A percentile compares a stretch with the other conserved stretches of the same genome.
phyloP scores from a whole-genome alignment of 2,329 filamentous ascomycete genomes.

The Aphanocladium album region DNA sequence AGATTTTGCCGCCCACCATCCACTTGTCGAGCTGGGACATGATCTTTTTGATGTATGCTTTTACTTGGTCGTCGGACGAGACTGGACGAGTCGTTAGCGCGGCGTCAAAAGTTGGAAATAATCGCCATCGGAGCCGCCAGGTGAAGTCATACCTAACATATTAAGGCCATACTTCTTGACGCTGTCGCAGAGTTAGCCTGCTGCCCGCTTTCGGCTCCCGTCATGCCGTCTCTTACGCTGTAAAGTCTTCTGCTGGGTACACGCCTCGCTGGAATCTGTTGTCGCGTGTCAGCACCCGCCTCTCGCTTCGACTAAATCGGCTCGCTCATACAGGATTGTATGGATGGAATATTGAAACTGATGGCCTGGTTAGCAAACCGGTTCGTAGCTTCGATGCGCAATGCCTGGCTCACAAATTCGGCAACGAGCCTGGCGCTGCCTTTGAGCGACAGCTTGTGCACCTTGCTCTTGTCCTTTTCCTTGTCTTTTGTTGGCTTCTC shows the following conservation, averaged over 20 bases:
- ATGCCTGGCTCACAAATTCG: constrained; percentile 70
- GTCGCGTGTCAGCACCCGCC: neutral
- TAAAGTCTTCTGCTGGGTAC: constrained; percentile 95
- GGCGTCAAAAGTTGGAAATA: too few species aligned
- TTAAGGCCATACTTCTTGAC: constrained; percentile 99
- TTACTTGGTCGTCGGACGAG: constrained; percentile 94
- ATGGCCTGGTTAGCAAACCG: neutral
- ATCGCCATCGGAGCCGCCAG: too few species aligned
- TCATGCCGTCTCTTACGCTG: constrained; percentile 55
- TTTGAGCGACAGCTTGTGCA: constrained; percentile 90
- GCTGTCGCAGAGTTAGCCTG: constrained; percentile 17
- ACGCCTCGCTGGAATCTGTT: constrained; percentile 75
- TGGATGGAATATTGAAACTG: constrained; percentile 98
- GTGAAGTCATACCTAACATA: constrained; percentile 74
- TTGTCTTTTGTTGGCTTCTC: constrained; percentile 25
- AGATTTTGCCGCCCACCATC: constrained; percentile 97
- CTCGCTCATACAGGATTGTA: constrained; percentile 70
- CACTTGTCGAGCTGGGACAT: constrained; percentile 96
- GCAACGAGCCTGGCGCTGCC: constrained; percentile 81
- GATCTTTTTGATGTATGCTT: constrained; percentile 98
- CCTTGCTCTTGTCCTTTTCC: constrained; percentile 79
- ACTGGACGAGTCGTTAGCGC: constrained; percentile 43
- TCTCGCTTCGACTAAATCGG: neutral
- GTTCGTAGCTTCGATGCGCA: neutral
- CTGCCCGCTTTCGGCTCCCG: neutral